Base-by-base conservation (phyloP, 2,329 filamentous ascomycete species). In the Rutstroemia sp. region DNA sequence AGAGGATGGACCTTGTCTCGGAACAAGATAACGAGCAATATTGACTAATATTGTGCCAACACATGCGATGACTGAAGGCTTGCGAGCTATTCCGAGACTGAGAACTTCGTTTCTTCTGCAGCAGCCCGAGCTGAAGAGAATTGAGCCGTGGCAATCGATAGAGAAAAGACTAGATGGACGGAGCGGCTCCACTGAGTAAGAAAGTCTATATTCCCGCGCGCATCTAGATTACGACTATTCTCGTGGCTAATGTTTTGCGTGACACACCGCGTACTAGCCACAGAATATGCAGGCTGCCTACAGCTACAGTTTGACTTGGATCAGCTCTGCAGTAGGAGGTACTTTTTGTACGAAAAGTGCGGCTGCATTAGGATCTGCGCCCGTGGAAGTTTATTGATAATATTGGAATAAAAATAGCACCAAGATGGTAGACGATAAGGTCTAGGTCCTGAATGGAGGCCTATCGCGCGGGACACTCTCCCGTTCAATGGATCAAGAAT, bases 371-470 rank as follows among this genome's bases (percentile, higher is more conserved):
- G 42, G 14, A 50, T 34, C 36, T 50, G 17, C 25, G 44, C 25
- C 36, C 17, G 49, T 50, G 36, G 23, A 42, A 19, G 16, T 34
- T 34, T 34, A 40, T 34, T 27, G 36, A 47, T 14, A 50, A 36
- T 44, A 55, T 55, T 50, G 36, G n/a, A 25, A 34, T 34, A 55
- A 55, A 38, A 55, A 55, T 55, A 55, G 52, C 6, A 50, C 36
- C 40, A 44, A 23, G 34, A 25, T 42, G 10, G 14, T 5, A 50
- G 30, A 34, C 25, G 38, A 55, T 55, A 49, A 50, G 45, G 23
- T 23, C n/a, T 36, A 21, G 21, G 45, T 46, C 17, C 21, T 12
- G 8, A 23, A 14, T 46, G 17, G 12, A 9, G 21, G 12, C 8
- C 12, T 21, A 21, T 21, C 17, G 30, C 30, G 7, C 21, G n/a